phyloP scores from a whole-genome alignment of 352 stramenopile species.

The Phytophthora pistaciae region DNA sequence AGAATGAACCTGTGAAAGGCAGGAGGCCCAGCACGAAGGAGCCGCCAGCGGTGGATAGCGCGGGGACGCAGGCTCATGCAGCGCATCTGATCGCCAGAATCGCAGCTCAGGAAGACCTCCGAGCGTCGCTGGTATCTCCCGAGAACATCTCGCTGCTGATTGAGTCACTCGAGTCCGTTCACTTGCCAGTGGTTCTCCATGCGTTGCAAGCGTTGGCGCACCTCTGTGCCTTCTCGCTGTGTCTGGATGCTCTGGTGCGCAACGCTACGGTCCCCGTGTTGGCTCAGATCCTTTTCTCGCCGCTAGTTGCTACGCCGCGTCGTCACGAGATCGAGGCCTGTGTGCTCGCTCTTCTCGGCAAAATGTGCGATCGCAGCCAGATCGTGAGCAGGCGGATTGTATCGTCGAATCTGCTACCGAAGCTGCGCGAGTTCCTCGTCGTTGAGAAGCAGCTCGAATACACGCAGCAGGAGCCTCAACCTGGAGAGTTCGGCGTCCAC shows the following conservation, averaged over 20 bases:
- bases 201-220: slow-evolving; percentile 66
- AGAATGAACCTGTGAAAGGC: background rate
- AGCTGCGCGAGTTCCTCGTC: slow-evolving; percentile 50
- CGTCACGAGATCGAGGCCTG: slow-evolving; percentile 39
- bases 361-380: slow-evolving; percentile 61
- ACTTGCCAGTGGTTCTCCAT: slow-evolving; percentile 68
- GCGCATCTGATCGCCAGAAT: slow-evolving; percentile 69
- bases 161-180: slow-evolving; percentile 79
- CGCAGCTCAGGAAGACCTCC: slow-evolving; percentile 58
- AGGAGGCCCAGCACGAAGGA: slow-evolving; percentile 12
- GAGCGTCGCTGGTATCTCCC: slow-evolving; percentile 57
- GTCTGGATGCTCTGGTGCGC: slow-evolving; percentile 72
- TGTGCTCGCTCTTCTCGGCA: slow-evolving; percentile 55
- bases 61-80: slow-evolving; percentile 59
- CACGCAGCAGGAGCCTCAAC: slow-evolving; percentile 15
- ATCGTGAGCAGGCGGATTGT: slow-evolving; percentile 60
- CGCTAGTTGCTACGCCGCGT: slow-evolving; percentile 43
- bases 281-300: slow-evolving; percentile 73
- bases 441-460: slow-evolving; percentile 32
- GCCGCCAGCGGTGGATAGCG: slow-evolving; percentile 16
- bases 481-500: slow-evolving; percentile 33
- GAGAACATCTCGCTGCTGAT: slow-evolving; percentile 72
- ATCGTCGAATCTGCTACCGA: slow-evolving; percentile 72
- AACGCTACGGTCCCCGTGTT: slow-evolving; percentile 80
- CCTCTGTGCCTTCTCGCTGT: slow-evolving; percentile 69